These are phyloP conservation scores for Globisporangium nunn DNA, from an alignment of 352 stramenopile genomes.

Conservation along the genomic window DNA sequence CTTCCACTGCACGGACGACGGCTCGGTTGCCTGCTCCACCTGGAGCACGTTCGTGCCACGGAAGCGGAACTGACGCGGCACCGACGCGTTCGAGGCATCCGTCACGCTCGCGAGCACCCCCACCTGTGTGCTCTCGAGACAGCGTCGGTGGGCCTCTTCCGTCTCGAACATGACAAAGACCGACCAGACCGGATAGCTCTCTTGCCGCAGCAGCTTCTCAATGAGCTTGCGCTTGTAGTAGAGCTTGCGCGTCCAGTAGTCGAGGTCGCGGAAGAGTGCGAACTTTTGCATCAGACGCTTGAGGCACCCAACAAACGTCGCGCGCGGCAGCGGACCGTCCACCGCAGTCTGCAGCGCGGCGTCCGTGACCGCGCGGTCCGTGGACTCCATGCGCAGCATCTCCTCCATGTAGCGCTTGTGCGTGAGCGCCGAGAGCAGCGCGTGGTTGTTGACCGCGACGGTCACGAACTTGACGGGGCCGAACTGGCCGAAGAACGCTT, in stretches of 20 bases:
- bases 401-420: conserved; percentile 63
- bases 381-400: conserved; percentile 61
- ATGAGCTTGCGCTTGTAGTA: conserved; percentile 36
- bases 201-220: conserved; percentile 21
- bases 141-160: conserved; percentile 49
- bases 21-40: conserved; percentile 56
- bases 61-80: conserved; percentile 43
- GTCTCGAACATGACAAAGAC: conserved; percentile 80
- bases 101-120: conserved; percentile 38
- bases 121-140: conserved; percentile 38
- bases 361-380: conserved; percentile 21
- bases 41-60: conserved; percentile 62
- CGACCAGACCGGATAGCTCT: conserved; percentile 52
- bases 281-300: conserved; percentile 32
- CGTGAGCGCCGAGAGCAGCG: conserved; percentile 45
- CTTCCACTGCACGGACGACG: conserved; percentile 65
- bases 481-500: conserved; percentile 61
- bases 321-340: conserved; percentile 17
- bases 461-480: conserved; percentile 66
- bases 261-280: conserved; percentile 37
- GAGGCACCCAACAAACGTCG: conserved; percentile 11
- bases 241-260: conserved; percentile 55
- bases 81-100: conserved; percentile 24
- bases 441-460: conserved; percentile 52
- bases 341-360: conserved; percentile 32